A percentile compares a stretch with the other conserved stretches of the same genome.
These are phyloP conservation scores for Backusella tarrabulga DNA, from an alignment of 192 early-diverging fungal species.

Conservation along the genomic window DNA sequence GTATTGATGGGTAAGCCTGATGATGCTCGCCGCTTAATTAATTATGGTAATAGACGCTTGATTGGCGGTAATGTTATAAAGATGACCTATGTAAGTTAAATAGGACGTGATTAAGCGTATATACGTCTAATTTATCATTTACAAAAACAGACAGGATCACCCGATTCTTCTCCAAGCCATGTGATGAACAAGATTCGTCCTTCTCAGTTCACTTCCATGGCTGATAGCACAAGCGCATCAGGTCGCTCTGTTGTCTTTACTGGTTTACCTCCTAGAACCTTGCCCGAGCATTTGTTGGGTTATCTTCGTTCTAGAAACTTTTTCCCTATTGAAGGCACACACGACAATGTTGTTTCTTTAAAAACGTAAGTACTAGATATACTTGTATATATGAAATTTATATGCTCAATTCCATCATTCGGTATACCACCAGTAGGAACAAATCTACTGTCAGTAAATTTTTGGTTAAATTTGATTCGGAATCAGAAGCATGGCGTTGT, in stretches of 20 bases:
- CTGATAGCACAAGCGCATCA: slow-evolving; percentile 20
- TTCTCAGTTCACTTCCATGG: slow-evolving; percentile 12
- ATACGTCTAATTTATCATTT: neutral
- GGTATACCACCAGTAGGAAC: slow-evolving; percentile 5
- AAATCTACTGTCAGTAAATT: slow-evolving; percentile 20
- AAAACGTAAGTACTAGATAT: slow-evolving; percentile 21
- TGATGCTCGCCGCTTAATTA: slow-evolving; percentile 13
- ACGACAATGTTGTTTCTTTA: slow-evolving; percentile 21
- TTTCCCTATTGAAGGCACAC: slow-evolving; percentile 28
- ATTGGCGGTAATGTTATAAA: slow-evolving; percentile 27
- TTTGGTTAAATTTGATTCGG: slow-evolving; percentile 32
- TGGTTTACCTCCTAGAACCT: slow-evolving; percentile 23
- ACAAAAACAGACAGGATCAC: slow-evolving; percentile 1
- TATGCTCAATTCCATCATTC: neutral
- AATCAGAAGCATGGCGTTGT: slow-evolving; percentile 37
- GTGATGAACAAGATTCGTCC: slow-evolving; percentile 7
- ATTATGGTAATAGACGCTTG: slow-evolving; percentile 18
- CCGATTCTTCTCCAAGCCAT: neutral
- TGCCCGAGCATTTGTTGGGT: slow-evolving; percentile 16
- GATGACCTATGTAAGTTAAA: slow-evolving; percentile 19
- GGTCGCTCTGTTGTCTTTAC: slow-evolving; percentile 27
- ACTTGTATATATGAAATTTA: neutral
- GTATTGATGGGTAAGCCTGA: slow-evolving; percentile 12
- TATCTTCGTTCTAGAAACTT: slow-evolving; percentile 25
- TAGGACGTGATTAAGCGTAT: neutral